These are phyloP conservation scores for Coleophoma cylindrospora DNA, from an alignment of 2,329 filamentous ascomycete species.

Conservation along the genomic window DNA sequence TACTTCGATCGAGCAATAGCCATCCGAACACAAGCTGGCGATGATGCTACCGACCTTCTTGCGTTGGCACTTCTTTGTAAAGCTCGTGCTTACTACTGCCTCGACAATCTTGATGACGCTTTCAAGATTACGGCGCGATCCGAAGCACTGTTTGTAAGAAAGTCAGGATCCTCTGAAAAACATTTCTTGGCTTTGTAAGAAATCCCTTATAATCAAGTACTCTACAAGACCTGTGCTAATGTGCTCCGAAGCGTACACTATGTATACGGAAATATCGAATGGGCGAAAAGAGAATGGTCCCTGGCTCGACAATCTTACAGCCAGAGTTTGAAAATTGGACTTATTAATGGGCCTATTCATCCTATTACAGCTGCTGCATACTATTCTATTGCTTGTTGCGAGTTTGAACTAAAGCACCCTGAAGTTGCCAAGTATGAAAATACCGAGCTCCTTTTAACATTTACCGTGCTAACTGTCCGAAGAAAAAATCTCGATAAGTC, in stretches of 20 bases:
- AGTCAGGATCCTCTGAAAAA: conserved; percentile 6
- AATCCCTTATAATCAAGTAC: too few relatives aligned
- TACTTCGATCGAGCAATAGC: conserved; percentile 12
- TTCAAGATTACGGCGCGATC: conserved; percentile 6
- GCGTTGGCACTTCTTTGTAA: conserved; percentile 13
- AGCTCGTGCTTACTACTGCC: conserved; percentile 5
- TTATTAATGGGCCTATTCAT: conserved; percentile 11
- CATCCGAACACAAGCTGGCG: conserved; percentile 8
- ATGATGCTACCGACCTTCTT: conserved; percentile 8
- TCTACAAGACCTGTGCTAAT: too few relatives aligned
- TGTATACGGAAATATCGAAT: conserved; percentile 14
- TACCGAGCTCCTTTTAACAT: neutral
- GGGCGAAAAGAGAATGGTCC: conserved; percentile 5
- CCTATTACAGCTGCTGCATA: conserved; percentile 13
- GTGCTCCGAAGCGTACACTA: conserved; percentile 10
- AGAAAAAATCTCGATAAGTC: conserved; percentile 15
- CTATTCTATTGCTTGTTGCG: conserved; percentile 11
- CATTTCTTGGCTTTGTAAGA: conserved; percentile 9
- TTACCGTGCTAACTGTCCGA: neutral
- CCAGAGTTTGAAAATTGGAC: conserved; percentile 6
- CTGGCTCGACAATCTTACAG: conserved; percentile 7
- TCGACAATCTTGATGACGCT: conserved; percentile 5
- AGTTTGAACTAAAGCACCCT: conserved; percentile 3
- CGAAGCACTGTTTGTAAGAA: conserved; percentile 11
- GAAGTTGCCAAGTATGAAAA: conserved; percentile 6